These are phyloP conservation scores for Pythium sp. DNA, from an alignment of 352 stramenopile species.

Conservation along the genomic window DNA sequence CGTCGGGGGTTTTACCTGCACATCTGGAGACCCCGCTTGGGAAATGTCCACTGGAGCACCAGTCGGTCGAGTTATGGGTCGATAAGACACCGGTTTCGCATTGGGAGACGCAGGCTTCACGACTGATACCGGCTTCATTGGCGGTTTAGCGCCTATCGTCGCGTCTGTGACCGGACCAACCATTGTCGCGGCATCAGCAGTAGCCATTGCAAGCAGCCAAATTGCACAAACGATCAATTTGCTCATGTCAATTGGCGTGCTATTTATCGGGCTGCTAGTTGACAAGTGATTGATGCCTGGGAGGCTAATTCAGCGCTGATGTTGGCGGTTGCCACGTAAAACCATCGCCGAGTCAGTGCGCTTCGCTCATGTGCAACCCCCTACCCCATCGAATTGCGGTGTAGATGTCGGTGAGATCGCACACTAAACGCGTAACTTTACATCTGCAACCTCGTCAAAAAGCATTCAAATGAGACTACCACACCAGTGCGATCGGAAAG, in stretches of 20 bases:
- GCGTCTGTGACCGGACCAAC: background rate
- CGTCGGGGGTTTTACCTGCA: background rate
- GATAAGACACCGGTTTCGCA: background rate
- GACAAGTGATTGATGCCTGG: background rate
- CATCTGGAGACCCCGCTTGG: background rate
- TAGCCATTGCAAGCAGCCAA: background rate
- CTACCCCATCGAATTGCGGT: no score
- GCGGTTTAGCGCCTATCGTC: background rate
- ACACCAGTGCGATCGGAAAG: background rate
- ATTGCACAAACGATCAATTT: background rate
- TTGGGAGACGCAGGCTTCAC: background rate
- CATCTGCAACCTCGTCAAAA: background rate
- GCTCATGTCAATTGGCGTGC: background rate
- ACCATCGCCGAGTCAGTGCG: background rate
- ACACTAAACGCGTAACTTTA: background rate
- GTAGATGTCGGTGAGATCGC: background rate
- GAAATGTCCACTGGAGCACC: background rate
- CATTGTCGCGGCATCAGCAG: background rate
- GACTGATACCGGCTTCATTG: background rate
- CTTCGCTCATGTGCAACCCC: background rate
- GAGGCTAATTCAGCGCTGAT: slow-evolving; percentile 1
- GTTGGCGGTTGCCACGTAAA: background rate
- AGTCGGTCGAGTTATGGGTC: background rate
- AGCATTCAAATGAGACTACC: background rate
- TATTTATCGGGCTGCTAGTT: background rate